Evolutionary conservation across 768 basidiomycete species (phyloP).

Genomic region (Mycena pura): DNA sequence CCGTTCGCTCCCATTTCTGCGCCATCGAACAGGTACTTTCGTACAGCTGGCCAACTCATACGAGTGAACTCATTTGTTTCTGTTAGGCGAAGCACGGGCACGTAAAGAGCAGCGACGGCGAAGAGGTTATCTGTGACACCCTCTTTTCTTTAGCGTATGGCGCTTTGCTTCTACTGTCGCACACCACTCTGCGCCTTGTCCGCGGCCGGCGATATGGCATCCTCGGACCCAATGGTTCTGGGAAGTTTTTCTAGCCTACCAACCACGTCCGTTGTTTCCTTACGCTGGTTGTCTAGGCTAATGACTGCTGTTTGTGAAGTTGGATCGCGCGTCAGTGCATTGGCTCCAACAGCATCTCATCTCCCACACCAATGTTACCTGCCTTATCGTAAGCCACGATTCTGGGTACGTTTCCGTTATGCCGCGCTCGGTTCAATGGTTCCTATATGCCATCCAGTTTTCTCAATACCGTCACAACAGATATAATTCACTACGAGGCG

Average conservation of each 20-base stretch:
- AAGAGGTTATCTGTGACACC: constrained; percentile 90
- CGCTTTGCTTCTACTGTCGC: constrained; percentile 90
- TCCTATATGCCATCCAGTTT: constrained; percentile 57
- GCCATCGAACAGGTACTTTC: constrained; percentile 71
- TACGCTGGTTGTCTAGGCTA: constrained; percentile 20
- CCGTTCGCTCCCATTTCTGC: constrained; percentile 73
- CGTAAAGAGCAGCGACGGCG: constrained; percentile 54
- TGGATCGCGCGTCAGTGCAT: constrained; percentile 83
- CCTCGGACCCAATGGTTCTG: constrained; percentile 94
- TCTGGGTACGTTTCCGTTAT: constrained; percentile 68
- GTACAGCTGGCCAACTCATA: constrained; percentile 3
- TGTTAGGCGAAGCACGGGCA: constrained; percentile 64
- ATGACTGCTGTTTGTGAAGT: constrained; percentile 44
- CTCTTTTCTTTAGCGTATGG: constrained; percentile 97
- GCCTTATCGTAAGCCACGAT: constrained; percentile 95
- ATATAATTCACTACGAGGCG: constrained; percentile 95
- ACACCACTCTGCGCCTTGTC: constrained; percentile 87
- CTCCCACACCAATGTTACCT: constrained; percentile 83
- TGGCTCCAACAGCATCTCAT: constrained; percentile 93
- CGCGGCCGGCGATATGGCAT: constrained; percentile 95
- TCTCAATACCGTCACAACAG: constrained; percentile 93
- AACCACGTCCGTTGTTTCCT: constrained; percentile 73
- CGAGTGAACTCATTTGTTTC: constrained; percentile 7
- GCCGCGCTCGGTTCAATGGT: constrained; percentile 2
- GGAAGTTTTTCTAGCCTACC: constrained; percentile 82